A percentile compares a stretch with the other conserved stretches of the same genome.
phyloP scores from a whole-genome alignment of 148 eudicot species.

The Simmondsia chinensis region DNA sequence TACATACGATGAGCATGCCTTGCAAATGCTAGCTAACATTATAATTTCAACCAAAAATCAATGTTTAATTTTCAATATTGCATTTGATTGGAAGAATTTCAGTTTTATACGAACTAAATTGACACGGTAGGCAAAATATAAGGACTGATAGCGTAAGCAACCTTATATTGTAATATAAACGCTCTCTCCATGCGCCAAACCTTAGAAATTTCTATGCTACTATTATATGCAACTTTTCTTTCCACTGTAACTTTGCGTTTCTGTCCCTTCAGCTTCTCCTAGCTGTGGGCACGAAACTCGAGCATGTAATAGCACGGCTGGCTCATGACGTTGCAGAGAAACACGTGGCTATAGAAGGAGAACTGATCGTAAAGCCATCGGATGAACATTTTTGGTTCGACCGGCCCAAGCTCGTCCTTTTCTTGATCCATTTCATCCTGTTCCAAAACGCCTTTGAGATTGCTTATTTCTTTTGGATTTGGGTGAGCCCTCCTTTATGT shows the following conservation, averaged over 20 bases:
- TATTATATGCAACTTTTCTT: background rate
- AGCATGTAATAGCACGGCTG: slow-evolving; percentile 56
- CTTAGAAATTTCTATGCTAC: no score
- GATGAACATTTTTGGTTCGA: slow-evolving; percentile 78
- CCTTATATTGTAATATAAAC: no score
- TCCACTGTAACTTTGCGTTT: background rate
- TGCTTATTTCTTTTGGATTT: slow-evolving; percentile 80
- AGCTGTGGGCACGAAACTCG: slow-evolving; percentile 74
- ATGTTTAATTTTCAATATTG: no score
- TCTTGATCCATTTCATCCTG: slow-evolving; percentile 55
- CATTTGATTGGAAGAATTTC: no score
- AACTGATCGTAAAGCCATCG: slow-evolving; percentile 59
- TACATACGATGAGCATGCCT: no score
- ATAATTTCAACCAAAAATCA: no score
- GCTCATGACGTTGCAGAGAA: slow-evolving; percentile 72
- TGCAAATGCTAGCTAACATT: no score
- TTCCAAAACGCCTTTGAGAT: slow-evolving; percentile 83
- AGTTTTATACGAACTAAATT: no score
- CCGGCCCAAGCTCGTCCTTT: slow-evolving; percentile 44
- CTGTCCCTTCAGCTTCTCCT: slow-evolving; percentile 44
- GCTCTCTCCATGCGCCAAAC: no score
- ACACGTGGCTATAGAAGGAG: slow-evolving; percentile 62
- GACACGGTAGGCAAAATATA: no score
- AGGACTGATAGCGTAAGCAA: no score
- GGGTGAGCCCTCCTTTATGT: slow-evolving; percentile 35